Base-by-base conservation (phyloP, 371 early-diverging fungal species). In the Gilbertella persicaria region DNA sequence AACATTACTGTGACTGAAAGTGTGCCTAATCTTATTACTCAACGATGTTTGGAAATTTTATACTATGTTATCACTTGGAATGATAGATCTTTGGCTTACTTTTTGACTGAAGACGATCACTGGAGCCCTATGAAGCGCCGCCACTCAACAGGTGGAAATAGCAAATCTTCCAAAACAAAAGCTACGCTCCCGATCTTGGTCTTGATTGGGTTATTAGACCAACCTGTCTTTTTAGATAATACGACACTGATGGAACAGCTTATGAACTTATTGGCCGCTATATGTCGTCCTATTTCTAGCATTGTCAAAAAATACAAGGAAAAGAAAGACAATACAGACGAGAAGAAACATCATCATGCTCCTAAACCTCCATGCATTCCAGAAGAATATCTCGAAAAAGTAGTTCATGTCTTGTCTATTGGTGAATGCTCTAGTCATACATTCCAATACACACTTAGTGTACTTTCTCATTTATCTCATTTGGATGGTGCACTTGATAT, bases 401-500 rank as follows among this genome's bases (percentile, higher is more conserved):
- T 97, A 19, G 92, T 95, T 12, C 88, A 92, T 50, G 91, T 95
- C 0, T 73, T 98, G 30, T 90, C 91, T 1, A 83, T 83, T 2
- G 95, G 92, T 14, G 95, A 93, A 60, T 95, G 96, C 62, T 88
- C 96, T 12, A 90, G 88, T 64, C 89, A 88, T 58, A 95, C 96
- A 2, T 97, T 97, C 87, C 93, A 94, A 71, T 90, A 86, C 62
- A 93, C 94, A 0, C 70, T 97, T 10, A 79, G 87, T 24, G 88
- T 92, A 14, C 87, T 98, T 20, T 95, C 95, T 55, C 86, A 93
- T 43, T 69, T 97, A 10, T 86, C 93, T 5, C 64, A 82, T 3
- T 55, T 91, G 41, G 73, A 84, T 10, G 86, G 85, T n/a, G 87
- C 93, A 5, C 73, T 84, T 17, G 80, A 84, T 3, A 79, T 85